A percentile compares a stretch with the other conserved stretches of the same genome.
Conservation (phyloP, 331 rosid genomes). For the Acacia pycnantha region DNA sequence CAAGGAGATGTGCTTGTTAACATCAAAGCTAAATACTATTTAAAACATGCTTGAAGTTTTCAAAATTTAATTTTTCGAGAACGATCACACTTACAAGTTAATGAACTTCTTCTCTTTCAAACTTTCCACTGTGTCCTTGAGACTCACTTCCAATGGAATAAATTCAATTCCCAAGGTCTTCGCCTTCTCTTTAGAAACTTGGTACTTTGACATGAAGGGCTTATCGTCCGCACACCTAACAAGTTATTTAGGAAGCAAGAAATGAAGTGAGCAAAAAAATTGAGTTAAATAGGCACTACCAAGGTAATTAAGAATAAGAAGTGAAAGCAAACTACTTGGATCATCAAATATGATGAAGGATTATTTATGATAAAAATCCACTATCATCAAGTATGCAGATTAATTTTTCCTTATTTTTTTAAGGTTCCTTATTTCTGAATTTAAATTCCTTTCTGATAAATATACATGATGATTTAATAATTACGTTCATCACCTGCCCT, state of each 20-base stretch:
- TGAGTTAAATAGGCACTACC: not conserved
- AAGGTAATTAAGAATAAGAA: no score
- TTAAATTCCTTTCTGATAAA: not conserved
- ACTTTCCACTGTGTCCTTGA: conserved; percentile 32
- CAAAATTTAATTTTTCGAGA: not conserved
- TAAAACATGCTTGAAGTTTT: not conserved
- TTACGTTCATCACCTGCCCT: not conserved
- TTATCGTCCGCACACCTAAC: not conserved
- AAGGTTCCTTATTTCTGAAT: not conserved
- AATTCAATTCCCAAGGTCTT: conserved; percentile 26
- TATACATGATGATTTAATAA: not conserved
- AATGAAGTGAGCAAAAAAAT: not conserved
- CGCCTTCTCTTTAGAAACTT: conserved; percentile 22
- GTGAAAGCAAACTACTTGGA: no score
- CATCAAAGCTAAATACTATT: not conserved
- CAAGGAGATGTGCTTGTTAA: not conserved
- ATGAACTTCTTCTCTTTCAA: conserved; percentile 29
- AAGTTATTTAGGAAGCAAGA: not conserved
- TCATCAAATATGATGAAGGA: no score
- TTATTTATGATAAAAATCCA: not conserved
- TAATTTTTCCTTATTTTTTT: no score
- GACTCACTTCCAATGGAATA: conserved; percentile 24
- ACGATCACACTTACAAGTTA: no score
- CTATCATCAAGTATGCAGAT: no score
- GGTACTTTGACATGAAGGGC: not conserved